Conservation (phyloP, 1,284 basidiomycete genomes). For the Irpex sp. region DNA sequence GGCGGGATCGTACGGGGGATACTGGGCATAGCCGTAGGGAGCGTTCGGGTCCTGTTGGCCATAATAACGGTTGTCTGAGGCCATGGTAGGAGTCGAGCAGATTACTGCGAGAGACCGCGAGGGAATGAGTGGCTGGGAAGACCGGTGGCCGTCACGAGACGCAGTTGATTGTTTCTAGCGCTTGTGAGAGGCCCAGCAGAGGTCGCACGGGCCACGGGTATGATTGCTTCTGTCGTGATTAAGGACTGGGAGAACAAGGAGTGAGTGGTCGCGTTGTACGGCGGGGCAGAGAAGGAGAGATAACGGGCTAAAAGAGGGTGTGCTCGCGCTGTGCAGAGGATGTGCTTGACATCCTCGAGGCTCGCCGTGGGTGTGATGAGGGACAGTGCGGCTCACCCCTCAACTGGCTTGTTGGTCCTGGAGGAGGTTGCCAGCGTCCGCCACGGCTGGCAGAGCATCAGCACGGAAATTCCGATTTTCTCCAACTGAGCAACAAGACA, state of each 20-base stretch:
- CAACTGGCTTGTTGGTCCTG: slow-evolving; percentile 3
- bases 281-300: neutral
- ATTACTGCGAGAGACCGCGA: slow-evolving; percentile 7
- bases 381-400: neutral
- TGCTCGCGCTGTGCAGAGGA: neutral
- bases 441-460: slow-evolving; percentile 3
- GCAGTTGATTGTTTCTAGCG: slow-evolving; percentile 19
- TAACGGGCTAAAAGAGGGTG: neutral
- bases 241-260: slow-evolving; percentile 18
- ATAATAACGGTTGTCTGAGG: slow-evolving; percentile 51
- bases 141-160: slow-evolving; percentile 15
- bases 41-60: slow-evolving; percentile 38
- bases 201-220: slow-evolving; percentile 18
- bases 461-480: slow-evolving; percentile 10
- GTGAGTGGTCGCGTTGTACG: slow-evolving; percentile 18
- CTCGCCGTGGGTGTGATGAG: slow-evolving; percentile 5
- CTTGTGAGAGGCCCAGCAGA: slow-evolving; percentile 28
- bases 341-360: slow-evolving; percentile 7
- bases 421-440: slow-evolving; percentile 11
- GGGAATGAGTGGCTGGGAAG: slow-evolving; percentile 15
- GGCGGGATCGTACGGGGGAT: slow-evolving; percentile 31
- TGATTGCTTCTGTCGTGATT: slow-evolving; percentile 16
- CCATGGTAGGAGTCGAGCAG: slow-evolving; percentile 30
- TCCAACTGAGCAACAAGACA: slow-evolving; percentile 6
- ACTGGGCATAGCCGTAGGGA: slow-evolving; percentile 48